Base-by-base conservation (phyloP, 129 eudicot genomes). In the Tanacetum coccineum region DNA sequence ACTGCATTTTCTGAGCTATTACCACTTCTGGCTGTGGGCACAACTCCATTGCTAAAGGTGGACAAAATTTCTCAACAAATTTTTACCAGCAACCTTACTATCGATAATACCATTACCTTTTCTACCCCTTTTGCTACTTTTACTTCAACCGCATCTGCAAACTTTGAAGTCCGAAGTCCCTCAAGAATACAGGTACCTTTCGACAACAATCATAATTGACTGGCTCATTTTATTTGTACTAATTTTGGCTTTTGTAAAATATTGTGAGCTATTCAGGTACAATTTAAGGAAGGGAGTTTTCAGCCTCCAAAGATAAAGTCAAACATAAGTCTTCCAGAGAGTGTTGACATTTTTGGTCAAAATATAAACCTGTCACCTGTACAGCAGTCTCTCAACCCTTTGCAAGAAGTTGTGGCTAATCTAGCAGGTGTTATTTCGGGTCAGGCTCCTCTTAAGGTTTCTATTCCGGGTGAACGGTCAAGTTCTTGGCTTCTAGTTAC, bases 241-340 rank as follows among this genome's bases (percentile, higher is more conserved):
- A 25, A 59, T 21, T 36, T 52, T 12, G 50, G 8, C 74, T 66
- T 36, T 36, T 56, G 32, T 22, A 42, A 54, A 47, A 58, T 39
- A 11, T 21, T 4, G 10, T 65, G 74, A 66, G 48, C 12, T 61
- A 57, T 79, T 61, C 78, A 92, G 96, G 99, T 94, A 53, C 73
- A 81, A 66, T 94, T 94, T 62, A 89, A 84, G 78, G 99, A 94
- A 89, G 99, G 97, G 65, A 79, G 75, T 68, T 81, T 94, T 49
- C 75, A 84, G 57, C 99, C 99, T 67, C 97, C 99, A 25, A 90
- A 87, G 28, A 84, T 94, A 73, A 94, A 94, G 83, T 94, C 99
- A 62, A 83, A 70, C 22, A 49, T 94, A 18, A 83, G 83, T 75
- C 85, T 94, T 19, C 99, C 99, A 8, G 83, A 84, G 64, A 85